phyloP scores from a whole-genome alignment of 371 early-diverging fungal species.

The Apophysomyces variabilis region DNA sequence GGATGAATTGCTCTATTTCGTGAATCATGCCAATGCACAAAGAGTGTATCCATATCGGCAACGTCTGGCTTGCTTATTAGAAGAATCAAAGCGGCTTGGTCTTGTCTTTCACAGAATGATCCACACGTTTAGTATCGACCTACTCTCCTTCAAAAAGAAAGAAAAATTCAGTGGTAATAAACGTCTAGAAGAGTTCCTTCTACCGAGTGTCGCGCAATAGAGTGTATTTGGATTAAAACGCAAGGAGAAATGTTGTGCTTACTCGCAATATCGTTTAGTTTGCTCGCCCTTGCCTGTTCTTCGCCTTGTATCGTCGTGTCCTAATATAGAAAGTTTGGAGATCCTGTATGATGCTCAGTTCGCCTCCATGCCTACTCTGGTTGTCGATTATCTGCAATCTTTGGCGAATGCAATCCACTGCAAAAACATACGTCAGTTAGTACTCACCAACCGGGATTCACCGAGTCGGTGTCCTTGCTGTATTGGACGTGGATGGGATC shows the following conservation, averaged over 20 bases:
- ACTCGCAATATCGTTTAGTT: neutral
- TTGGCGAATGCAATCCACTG: neutral
- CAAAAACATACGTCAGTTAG: conserved; percentile 8
- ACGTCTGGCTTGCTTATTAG: neutral
- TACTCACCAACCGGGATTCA: too few species aligned
- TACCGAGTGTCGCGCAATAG: too few species aligned
- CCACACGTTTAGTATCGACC: neutral
- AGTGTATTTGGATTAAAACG: neutral
- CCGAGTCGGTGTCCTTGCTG: conserved; percentile 36
- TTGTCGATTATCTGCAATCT: neutral
- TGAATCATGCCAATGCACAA: neutral
- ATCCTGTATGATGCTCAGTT: conserved; percentile 30
- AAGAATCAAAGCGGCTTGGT: neutral
- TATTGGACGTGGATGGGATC: conserved; percentile 17
- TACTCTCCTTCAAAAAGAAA: neutral
- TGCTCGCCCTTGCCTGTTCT: conserved; percentile 4
- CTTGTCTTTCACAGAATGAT: neutral
- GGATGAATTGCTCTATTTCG: neutral
- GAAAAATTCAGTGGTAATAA: neutral
- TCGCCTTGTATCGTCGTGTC: conserved; percentile 18
- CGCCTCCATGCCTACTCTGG: neutral
- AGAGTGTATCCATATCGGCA: neutral
- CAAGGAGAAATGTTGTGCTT: conserved; percentile 2
- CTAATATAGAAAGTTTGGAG: conserved; percentile 22
- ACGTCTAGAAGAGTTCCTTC: too few species aligned